Evolutionary conservation across 331 rosid species (phyloP).

Genomic region (Ulmus americana): DNA sequence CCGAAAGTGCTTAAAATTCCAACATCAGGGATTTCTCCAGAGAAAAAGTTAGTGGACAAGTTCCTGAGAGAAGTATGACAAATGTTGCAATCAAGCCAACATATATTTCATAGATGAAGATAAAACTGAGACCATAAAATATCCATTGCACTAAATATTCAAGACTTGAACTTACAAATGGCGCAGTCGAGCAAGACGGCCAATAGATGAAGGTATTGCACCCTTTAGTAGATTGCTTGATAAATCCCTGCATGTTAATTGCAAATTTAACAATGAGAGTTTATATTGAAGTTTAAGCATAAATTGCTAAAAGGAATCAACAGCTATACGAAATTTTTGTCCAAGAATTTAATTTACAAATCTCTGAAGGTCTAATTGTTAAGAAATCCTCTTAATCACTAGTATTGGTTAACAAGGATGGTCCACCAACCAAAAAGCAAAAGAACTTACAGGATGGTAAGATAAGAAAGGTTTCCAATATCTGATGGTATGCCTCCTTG

Average conservation of each 20-base stretch:
- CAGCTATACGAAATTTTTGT: background rate
- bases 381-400: background rate
- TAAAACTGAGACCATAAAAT: background rate
- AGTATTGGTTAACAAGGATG: background rate
- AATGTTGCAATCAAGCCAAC: constrained; percentile 6
- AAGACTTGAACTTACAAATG: constrained; percentile 48
- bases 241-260: constrained; percentile 52
- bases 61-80: constrained; percentile 48
- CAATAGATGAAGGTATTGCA: constrained; percentile 79
- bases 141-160: background rate
- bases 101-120: background rate
- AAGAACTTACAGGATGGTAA: constrained; percentile 67
- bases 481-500: constrained; percentile 84
- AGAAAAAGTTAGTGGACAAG: constrained; percentile 74
- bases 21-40: constrained; percentile 83
- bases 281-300: background rate
- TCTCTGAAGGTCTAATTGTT: background rate
- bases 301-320: background rate
- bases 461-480: constrained; percentile 78
- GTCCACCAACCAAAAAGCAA: background rate
- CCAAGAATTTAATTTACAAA: background rate
- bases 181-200: constrained; percentile 57
- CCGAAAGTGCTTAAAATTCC: constrained; percentile 79
- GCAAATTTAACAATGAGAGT: background rate
- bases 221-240: constrained; percentile 80